Evolutionary conservation across 495 filamentous ascomycete genomes (phyloP).

Genomic region (Hypoxylon lienhwacheense): DNA sequence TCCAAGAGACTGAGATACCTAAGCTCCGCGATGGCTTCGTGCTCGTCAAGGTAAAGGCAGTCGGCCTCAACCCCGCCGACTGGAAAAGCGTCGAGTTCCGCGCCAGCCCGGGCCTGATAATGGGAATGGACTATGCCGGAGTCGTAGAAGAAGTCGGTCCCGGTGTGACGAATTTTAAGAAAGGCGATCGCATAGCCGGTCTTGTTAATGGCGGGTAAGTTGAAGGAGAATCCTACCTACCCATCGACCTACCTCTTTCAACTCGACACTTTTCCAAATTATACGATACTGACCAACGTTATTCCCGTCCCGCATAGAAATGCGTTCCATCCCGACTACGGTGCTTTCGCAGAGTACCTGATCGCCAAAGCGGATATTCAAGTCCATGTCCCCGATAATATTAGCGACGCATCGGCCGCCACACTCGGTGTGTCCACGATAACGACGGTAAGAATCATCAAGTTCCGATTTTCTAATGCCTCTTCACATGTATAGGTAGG

Average conservation of each 20-base stretch:
- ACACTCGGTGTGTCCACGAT: slow-evolving; percentile 52
- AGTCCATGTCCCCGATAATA: slow-evolving; percentile 41
- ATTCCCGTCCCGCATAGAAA: neutral
- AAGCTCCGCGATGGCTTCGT: slow-evolving; percentile 48
- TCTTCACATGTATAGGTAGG: no score
- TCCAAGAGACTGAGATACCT: slow-evolving; percentile 41
- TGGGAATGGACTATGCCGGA: slow-evolving; percentile 45
- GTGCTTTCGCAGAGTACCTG: slow-evolving; percentile 47
- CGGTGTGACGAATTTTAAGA: slow-evolving; percentile 39
- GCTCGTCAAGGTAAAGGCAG: slow-evolving; percentile 53
- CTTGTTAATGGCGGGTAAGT: slow-evolving; percentile 40
- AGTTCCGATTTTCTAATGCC: neutral
- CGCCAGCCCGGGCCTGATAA: slow-evolving; percentile 1
- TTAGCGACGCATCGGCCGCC: slow-evolving; percentile 49
- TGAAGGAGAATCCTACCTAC: neutral
- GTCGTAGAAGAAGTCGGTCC: slow-evolving; percentile 43
- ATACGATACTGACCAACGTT: neutral
- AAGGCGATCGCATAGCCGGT: slow-evolving; percentile 47
- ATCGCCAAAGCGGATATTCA: slow-evolving; percentile 32
- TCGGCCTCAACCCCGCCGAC: slow-evolving; percentile 61
- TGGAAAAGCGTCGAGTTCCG: slow-evolving; percentile 55
- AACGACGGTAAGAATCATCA: slow-evolving; percentile 43
- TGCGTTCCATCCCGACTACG: slow-evolving; percentile 27
- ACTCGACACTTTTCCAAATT: no score
- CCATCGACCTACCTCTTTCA: no score